phyloP scores from a whole-genome alignment of 345 rosid species.

The Erodium maritimum region DNA sequence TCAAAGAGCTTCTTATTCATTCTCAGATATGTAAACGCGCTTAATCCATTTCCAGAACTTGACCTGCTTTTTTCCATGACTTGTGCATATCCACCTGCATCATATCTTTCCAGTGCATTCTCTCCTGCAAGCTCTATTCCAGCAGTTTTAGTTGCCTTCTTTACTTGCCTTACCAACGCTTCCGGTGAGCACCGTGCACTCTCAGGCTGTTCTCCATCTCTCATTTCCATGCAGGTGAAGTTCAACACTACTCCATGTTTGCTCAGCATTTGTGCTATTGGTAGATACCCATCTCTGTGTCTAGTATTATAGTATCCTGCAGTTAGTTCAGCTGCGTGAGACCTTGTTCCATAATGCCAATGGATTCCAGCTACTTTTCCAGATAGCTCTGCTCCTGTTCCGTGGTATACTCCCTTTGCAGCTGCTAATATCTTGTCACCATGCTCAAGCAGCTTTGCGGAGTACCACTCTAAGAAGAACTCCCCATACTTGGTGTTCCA shows the following conservation, averaged over 20 bases:
- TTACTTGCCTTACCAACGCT: slow-evolving; percentile 29
- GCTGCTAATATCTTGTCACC: slow-evolving; percentile 38
- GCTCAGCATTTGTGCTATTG: slow-evolving; percentile 31
- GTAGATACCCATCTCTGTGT: slow-evolving; percentile 34
- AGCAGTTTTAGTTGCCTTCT: slow-evolving; percentile 28
- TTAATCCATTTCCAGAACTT: slow-evolving; percentile 17
- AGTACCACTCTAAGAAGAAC: slow-evolving; percentile 46
- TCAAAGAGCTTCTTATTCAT: slow-evolving; percentile 37
- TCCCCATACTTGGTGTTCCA: slow-evolving; percentile 33
- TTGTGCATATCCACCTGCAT: slow-evolving; percentile 28
- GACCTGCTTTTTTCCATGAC: slow-evolving; percentile 30
- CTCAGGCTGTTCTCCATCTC: slow-evolving; percentile 25
- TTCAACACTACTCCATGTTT: slow-evolving; percentile 26
- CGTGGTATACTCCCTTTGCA: slow-evolving; percentile 28
- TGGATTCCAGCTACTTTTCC: slow-evolving; percentile 36
- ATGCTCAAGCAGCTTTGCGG: slow-evolving; percentile 33
- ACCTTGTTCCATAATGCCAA: slow-evolving; percentile 34
- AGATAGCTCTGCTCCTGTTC: slow-evolving; percentile 22
- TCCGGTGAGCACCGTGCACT: slow-evolving; percentile 34
- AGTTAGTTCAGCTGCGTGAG: slow-evolving; percentile 39
- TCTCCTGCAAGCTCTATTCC: slow-evolving; percentile 33
- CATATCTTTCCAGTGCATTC: slow-evolving; percentile 20
- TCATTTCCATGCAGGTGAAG: slow-evolving; percentile 36
- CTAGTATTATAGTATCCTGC: slow-evolving; percentile 44
- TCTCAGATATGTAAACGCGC: slow-evolving; percentile 34